These are phyloP conservation scores for Paraphoma sp. DNA, from an alignment of 2,329 filamentous ascomycete species.

Conservation along the genomic window DNA sequence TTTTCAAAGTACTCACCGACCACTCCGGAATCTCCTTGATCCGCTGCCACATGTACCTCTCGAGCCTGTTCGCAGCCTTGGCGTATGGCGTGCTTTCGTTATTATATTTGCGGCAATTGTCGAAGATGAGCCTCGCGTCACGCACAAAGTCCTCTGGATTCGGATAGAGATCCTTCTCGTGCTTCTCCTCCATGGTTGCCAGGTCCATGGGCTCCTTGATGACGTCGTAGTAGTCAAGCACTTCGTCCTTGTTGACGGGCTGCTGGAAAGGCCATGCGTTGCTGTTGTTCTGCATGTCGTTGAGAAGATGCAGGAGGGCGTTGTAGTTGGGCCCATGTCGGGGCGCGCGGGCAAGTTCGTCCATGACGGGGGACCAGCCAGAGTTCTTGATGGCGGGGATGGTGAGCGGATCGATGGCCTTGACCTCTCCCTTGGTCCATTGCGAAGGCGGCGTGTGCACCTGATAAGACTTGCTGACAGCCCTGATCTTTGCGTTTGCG, in stretches of 20 bases:
- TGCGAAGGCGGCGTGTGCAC: conserved; percentile 84
- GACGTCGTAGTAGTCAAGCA: conserved; percentile 98
- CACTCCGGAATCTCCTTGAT: conserved; percentile 93
- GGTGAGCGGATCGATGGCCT: conserved; percentile 81
- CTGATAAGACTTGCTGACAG: conserved; percentile 86
- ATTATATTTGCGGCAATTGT: conserved; percentile 96
- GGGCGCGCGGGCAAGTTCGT: conserved; percentile 91
- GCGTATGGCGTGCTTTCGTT: conserved; percentile 94
- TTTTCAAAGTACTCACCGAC: conserved; percentile 49
- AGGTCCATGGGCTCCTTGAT: conserved; percentile 99
- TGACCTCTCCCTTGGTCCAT: conserved; percentile 73
- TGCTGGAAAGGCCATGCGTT: conserved; percentile 94
- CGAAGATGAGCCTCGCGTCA: conserved; percentile 87
- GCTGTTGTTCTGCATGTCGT: conserved; percentile 92
- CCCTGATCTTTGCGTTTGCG: conserved; percentile 92
- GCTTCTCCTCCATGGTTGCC: conserved; percentile 92
- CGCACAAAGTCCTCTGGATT: conserved; percentile 91
- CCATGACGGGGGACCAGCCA: conserved; percentile 97
- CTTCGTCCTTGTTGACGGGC: conserved; percentile 93
- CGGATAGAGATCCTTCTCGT: conserved; percentile 90
- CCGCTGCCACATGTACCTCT: conserved; percentile 93
- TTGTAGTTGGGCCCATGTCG: conserved; percentile 97
- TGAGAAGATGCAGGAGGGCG: conserved; percentile 88
- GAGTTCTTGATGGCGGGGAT: conserved; percentile 88
- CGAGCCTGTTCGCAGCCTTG: conserved; percentile 91